Base-by-base conservation (phyloP, 176 grass and related monocot genomes). In the Ensete ventricosum region DNA sequence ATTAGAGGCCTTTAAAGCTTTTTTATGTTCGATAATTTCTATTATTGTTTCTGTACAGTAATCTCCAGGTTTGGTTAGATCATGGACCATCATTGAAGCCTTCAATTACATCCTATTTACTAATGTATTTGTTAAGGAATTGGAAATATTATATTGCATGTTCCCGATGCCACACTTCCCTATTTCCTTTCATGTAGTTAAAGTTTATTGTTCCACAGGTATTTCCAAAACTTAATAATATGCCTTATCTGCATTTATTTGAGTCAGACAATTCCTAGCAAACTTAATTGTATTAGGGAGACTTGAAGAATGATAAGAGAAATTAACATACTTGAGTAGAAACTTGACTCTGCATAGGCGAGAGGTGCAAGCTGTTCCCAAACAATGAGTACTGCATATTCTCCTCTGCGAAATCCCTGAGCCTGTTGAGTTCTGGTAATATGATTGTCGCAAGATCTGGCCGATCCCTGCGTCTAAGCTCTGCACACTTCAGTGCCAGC, bases 381-480 rank as follows among this genome's bases (percentile, higher is more conserved):
- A 55, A 19, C 22, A 74, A 7, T 10, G 8, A 11, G 8, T 27
- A 9, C 23, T 74, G 72, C 13, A 55, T 17, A 22, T 25, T 74
- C 14, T 74, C 72, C 52, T 74, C 72, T 0, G 72, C 72, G 23
- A 74, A 3, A 27, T 54, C 52, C 12, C 72, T 55, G n/a, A 74
- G 72, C 13, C 72, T 25, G 52, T 74, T 26, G 53, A 74, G 53
- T 12, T 57, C 72, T 14, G 53, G 72, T 23, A 74, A 16, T 17
- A 74, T 21, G 11, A 74, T 22, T 0, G 52, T 74, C 0, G 4
- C 53, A 10, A 74, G 72, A 27, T 74, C 72, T 9, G 72, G 72
- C 14, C 72, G 72, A 20, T 74, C 72, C 72, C 55, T 74, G 53
- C 72, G 55, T 16, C 72, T 3, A 8, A 74, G 24, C 72, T 74